phyloP scores from a whole-genome alignment of 805 yeast species.

The Starmerella bacillaris region DNA sequence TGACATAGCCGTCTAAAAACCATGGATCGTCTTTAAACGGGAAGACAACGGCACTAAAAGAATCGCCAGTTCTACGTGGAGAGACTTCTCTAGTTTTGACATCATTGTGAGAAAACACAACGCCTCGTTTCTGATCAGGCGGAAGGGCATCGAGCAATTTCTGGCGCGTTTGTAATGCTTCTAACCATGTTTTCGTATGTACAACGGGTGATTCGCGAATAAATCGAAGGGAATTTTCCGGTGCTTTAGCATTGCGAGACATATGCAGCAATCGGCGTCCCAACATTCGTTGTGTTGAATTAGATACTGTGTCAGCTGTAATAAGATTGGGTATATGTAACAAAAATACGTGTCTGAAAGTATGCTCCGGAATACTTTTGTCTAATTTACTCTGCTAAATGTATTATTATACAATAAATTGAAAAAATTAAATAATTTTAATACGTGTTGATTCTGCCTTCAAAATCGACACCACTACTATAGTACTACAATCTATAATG shows the following conservation, averaged over 20 bases:
- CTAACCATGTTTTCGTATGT: conserved; percentile 61
- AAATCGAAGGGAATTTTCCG: conserved; percentile 1
- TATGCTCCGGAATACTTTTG: too few relatives aligned
- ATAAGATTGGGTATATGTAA: too few relatives aligned
- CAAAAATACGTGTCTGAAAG: too few relatives aligned
- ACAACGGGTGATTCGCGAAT: conserved; percentile 24
- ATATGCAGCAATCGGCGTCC: background rate
- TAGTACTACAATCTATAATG: too few relatives aligned
- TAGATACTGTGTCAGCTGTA: too few relatives aligned
- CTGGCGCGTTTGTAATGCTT: conserved; percentile 58
- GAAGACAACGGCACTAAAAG: conserved; percentile 32
- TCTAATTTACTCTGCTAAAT: too few relatives aligned
- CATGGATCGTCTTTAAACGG: conserved; percentile 74
- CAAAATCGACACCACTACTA: too few relatives aligned
- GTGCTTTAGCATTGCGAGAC: background rate
- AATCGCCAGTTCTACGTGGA: conserved; percentile 61
- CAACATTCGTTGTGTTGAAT: too few relatives aligned
- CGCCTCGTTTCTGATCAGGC: conserved; percentile 13
- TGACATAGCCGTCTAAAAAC: conserved; percentile 72
- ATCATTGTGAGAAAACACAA: conserved; percentile 37
- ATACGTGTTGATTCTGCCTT: too few relatives aligned
- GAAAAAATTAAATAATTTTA: too few relatives aligned
- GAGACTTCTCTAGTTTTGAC: conserved; percentile 53
- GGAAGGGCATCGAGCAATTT: conserved; percentile 49
- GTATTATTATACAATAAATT: too few relatives aligned